Evolutionary conservation across 139 green algal genomes (phyloP).

Genomic region (Chlorella sp.): DNA sequence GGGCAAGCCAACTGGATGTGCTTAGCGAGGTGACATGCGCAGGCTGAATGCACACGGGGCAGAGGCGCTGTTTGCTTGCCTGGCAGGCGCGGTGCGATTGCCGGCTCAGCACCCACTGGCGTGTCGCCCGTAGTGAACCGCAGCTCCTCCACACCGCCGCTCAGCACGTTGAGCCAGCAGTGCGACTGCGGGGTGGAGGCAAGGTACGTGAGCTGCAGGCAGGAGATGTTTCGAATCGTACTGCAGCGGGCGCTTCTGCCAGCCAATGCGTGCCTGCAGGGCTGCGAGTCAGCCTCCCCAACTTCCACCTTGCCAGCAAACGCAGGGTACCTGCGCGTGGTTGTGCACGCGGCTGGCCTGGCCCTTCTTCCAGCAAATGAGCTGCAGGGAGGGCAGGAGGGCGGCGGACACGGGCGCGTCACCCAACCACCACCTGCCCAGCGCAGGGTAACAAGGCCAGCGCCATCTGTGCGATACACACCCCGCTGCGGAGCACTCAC

Average conservation of each 20-base stretch:
- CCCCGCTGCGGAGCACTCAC: not conserved
- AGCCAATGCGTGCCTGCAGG: no score
- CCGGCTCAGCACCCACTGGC: not conserved
- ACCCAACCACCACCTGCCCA: not conserved
- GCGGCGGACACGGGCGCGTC: no score
- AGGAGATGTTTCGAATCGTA: not conserved
- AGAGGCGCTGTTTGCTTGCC: no score
- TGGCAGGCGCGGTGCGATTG: conserved; percentile 24
- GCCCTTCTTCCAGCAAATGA: conserved; percentile 50
- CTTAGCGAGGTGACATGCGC: no score
- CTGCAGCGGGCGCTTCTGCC: no score
- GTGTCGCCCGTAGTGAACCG: conserved; percentile 12
- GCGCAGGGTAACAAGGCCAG: not conserved
- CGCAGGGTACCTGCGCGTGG: conserved; percentile 13
- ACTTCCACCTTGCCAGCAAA: no score
- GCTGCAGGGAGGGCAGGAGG: not conserved
- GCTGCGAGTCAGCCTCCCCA: no score
- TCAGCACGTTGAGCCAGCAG: conserved; percentile 27
- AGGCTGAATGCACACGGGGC: no score
- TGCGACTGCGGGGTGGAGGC: not conserved
- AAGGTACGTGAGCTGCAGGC: not conserved
- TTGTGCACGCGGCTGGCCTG: conserved; percentile 52
- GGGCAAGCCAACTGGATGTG: no score
- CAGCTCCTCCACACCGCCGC: conserved; percentile 41
- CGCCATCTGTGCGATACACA: not conserved